A percentile compares a stretch with the other conserved stretches of the same genome.
These are phyloP conservation scores for Penicillium sp. DNA, from an alignment of 2,329 filamentous ascomycete species.

Conservation along the genomic window DNA sequence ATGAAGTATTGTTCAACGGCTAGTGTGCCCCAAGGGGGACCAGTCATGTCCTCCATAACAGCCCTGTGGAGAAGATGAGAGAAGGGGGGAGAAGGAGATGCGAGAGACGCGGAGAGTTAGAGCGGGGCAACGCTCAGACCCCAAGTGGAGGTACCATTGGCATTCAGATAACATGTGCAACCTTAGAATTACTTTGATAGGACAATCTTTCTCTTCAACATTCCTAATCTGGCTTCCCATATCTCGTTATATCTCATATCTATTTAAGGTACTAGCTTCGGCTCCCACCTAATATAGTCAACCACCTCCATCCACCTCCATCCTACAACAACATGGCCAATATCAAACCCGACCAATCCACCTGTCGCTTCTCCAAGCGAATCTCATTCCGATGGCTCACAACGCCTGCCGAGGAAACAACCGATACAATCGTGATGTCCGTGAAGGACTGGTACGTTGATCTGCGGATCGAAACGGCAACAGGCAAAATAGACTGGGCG, in stretches of 20 bases:
- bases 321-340: constrained; percentile 9
- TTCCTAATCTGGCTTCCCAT: constrained; percentile 9
- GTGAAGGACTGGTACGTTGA: constrained; percentile 48
- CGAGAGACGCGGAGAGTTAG: no score
- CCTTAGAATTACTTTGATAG: neutral
- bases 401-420: constrained; percentile 43
- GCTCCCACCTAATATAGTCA: neutral
- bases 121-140: no score
- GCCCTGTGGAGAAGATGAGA: no score
- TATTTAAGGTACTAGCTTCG: neutral
- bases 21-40: no score
- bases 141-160: no score
- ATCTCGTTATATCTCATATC: neutral
- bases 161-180: no score
- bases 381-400: constrained; percentile 47
- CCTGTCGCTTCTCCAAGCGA: constrained; percentile 39
- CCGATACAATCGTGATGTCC: constrained; percentile 46
- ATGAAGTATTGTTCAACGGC: no score
- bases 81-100: no score
- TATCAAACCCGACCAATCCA: constrained; percentile 3
- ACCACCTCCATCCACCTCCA: neutral
- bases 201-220: constrained; percentile 14
- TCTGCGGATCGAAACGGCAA: constrained; percentile 41
- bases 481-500: constrained; percentile 44
- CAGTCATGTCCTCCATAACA: no score